Evolutionary conservation across 176 grass and related monocot genomes (phyloP), one percentile per base, ranked within the genome.

Genomic region (Musa beccarii): DNA sequence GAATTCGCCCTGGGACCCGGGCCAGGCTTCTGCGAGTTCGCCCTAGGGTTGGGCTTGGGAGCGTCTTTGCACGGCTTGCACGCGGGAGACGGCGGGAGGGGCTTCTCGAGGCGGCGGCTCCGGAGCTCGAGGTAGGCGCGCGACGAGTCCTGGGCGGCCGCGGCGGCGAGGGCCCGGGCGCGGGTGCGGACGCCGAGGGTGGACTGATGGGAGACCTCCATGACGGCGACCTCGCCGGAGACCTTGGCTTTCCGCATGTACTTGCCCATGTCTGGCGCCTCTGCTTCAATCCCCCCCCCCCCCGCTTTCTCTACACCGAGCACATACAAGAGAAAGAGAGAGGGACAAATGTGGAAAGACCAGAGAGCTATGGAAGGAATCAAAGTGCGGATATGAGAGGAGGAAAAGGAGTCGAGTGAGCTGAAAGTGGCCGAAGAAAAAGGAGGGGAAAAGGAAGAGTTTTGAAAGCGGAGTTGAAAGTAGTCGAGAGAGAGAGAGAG

Each of bases 181-280:
- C 89, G 85, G 0, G 93, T 96, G 72, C 84, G 93, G 68, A 92
- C 89, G 22, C 89, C 89, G 79, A 96, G 89, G 56, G 86, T 68
- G 22, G 89, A 76, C 49, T 77, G 75, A 12, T 75, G 53, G 57
- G 79, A 76, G 72, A 92, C 82, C 84, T 96, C 92, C 92, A 96
- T 89, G 61, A 96, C 82, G 29, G 86, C 86, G 15, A 96, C 89
- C 89, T 96, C 93, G 0, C 89, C 85, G 24, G 89, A 92, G 53
- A 85, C 51, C 93, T 90, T 96, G 53, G 55, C 79, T 80, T 92
- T 96, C 80, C 89, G 85, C 81, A 96, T 88, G 93, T 96, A 96
- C 81, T 87, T 88, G 3, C 93, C 93, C 93, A 96, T 96, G 72
- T 43, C 34, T 4, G 34, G 34, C 3, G 34, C 34, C 66, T 5